Percentiles rank a stretch among this genome's conserved stretches.
phyloP scores from a whole-genome alignment of 768 basidiomycete genomes.

The Panaeolus cyanescens region DNA sequence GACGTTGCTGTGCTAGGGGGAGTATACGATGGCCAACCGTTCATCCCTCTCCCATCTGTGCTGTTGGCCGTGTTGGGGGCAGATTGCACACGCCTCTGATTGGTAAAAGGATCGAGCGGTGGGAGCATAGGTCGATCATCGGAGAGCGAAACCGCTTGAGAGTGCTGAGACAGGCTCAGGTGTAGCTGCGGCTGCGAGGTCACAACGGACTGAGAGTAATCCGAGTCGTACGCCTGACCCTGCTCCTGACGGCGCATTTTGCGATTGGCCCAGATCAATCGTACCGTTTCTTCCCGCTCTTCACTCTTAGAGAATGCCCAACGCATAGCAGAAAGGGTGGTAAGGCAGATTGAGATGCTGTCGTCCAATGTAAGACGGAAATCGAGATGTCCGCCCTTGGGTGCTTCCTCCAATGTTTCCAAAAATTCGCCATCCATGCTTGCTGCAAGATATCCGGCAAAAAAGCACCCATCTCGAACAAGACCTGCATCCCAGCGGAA shows the following conservation, averaged over 20 bases:
- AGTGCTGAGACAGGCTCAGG: slow-evolving; percentile 13
- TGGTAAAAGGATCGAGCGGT: slow-evolving; percentile 39
- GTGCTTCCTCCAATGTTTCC: slow-evolving; percentile 32
- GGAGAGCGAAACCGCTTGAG: slow-evolving; percentile 20
- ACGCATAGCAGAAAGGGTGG: slow-evolving; percentile 77
- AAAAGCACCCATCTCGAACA: slow-evolving; percentile 89
- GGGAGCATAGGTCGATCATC: slow-evolving; percentile 49
- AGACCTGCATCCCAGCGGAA: slow-evolving; percentile 87
- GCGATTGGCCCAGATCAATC: slow-evolving; percentile 50
- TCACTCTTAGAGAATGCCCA: slow-evolving; percentile 81
- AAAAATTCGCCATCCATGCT: slow-evolving; percentile 52
- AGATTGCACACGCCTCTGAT: slow-evolving; percentile 47
- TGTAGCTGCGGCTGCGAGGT: slow-evolving; percentile 18
- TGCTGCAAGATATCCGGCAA: slow-evolving; percentile 77
- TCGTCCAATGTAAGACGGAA: slow-evolving; percentile 40
- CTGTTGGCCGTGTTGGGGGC: slow-evolving; percentile 53
- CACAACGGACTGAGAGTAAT: slow-evolving; percentile 21
- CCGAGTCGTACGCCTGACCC: slow-evolving; percentile 21
- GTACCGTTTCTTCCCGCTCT: slow-evolving; percentile 67
- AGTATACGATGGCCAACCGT: slow-evolving; percentile 63
- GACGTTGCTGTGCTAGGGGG: slow-evolving; percentile 62
- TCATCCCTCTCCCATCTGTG: slow-evolving; percentile 47
- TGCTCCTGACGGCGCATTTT: slow-evolving; percentile 34
- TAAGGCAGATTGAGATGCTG: slow-evolving; percentile 58
- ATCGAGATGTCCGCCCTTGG: slow-evolving; percentile 33